phyloP scores from a whole-genome alignment of 1,284 basidiomycete species.

The Cryptococcus sp. region DNA sequence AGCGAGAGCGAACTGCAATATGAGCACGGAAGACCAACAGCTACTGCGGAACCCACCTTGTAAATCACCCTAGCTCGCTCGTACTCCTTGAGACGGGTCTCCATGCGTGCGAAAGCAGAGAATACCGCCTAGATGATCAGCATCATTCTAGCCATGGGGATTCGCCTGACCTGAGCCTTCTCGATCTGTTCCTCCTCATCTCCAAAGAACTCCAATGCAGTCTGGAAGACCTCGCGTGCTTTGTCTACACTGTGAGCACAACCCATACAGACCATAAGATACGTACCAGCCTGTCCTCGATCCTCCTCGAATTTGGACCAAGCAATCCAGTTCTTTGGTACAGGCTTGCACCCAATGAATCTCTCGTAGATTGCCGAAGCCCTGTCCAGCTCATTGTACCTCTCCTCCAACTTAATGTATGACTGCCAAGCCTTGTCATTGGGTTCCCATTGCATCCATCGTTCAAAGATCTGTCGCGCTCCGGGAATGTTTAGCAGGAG shows the following conservation, averaged over 20 bases:
- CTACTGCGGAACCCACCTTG: constrained; percentile 59
- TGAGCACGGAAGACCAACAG: constrained; percentile 32
- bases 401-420: constrained; percentile 93
- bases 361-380: constrained; percentile 92
- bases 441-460: constrained; percentile 99
- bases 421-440: constrained; percentile 99
- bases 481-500: constrained; percentile 92
- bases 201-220: constrained; percentile 92
- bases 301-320: constrained; percentile 98
- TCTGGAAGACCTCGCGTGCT: constrained; percentile 92
- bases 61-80: constrained; percentile 96
- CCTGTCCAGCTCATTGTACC: constrained; percentile 86
- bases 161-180: constrained; percentile 65
- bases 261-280: not conserved
- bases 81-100: constrained; percentile 90
- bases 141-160: not conserved
- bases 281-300: constrained; percentile 57
- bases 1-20: constrained; percentile 75
- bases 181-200: constrained; percentile 97
- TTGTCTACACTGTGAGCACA: constrained; percentile 58
- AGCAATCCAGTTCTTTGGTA: constrained; percentile 93
- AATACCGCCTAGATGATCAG: constrained; percentile 62
- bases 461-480: constrained; percentile 93
- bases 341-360: constrained; percentile 88
- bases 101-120: constrained; percentile 96